phyloP scores from a whole-genome alignment of 2,329 filamentous ascomycete species.

The Onygenales sp. region DNA sequence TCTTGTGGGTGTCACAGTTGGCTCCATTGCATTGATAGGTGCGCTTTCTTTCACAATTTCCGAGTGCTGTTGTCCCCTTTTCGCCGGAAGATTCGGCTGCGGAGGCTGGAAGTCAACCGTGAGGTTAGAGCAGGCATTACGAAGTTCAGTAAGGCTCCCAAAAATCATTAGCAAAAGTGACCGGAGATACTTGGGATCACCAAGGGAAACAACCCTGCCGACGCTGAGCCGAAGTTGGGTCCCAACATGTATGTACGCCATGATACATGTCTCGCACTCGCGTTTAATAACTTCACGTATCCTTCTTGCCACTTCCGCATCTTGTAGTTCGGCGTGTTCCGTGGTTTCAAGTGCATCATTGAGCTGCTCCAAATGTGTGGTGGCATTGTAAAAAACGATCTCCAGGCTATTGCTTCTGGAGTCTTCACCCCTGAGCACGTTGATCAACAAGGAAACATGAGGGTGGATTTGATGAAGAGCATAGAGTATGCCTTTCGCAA shows the following conservation, averaged over 20 bases:
- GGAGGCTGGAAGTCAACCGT: constrained; percentile 25
- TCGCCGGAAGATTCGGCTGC: constrained; percentile 14
- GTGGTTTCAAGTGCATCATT: constrained; percentile 45
- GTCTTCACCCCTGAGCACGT: constrained; percentile 38
- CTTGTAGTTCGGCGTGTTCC: constrained; percentile 40
- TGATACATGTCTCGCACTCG: constrained; percentile 41
- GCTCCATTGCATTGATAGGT: constrained; percentile 20
- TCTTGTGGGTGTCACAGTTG: constrained; percentile 37
- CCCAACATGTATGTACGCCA: constrained; percentile 40
- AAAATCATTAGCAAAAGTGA: constrained; percentile 51
- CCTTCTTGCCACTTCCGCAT: constrained; percentile 36
- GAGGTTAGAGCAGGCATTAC: constrained; percentile 48
- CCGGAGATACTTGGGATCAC: constrained; percentile 48
- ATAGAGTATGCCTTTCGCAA: constrained; percentile 47
- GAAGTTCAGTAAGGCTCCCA: constrained; percentile 48
- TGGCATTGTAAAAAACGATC: constrained; percentile 47
- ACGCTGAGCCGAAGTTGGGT: constrained; percentile 40
- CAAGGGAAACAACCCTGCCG: constrained; percentile 44
- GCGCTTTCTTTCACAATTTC: constrained; percentile 20
- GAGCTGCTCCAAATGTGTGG: constrained; percentile 46
- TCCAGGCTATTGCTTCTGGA: constrained; percentile 43
- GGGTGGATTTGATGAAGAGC: constrained; percentile 44
- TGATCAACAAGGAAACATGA: constrained; percentile 37
- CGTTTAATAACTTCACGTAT: constrained; percentile 34
- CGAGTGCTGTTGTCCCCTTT: constrained; percentile 10